These are phyloP conservation scores for Omphalotus guepiniiformis DNA, from an alignment of 768 basidiomycete genomes.

Conservation along the genomic window DNA sequence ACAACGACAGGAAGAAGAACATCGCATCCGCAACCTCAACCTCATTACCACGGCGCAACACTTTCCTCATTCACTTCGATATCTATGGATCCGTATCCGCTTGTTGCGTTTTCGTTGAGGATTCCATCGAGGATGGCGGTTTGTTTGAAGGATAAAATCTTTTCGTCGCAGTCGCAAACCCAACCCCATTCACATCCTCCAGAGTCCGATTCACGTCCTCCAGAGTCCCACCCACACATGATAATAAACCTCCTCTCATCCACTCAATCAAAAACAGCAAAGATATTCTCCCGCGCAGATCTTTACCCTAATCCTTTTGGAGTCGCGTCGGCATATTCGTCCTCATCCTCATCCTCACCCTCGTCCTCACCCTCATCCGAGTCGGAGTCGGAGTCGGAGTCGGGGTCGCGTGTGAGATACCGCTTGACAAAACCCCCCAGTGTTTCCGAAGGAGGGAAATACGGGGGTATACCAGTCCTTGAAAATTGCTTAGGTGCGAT, in stretches of 20 bases:
- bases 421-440: conserved; percentile 31
- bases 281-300: conserved; percentile 71
- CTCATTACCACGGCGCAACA: conserved; percentile 79
- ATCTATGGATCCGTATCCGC: conserved; percentile 82
- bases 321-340: conserved; percentile 16
- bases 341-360: too few relatives aligned
- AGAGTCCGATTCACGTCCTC: background rate
- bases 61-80: conserved; percentile 92
- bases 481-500: conserved; percentile 63
- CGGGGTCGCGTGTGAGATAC: too few relatives aligned
- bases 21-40: background rate
- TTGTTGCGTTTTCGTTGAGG: conserved; percentile 86
- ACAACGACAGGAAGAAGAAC: background rate
- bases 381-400: too few relatives aligned
- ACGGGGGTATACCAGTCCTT: conserved; percentile 58
- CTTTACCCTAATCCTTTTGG: conserved; percentile 57
- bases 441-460: conserved; percentile 37
- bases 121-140: conserved; percentile 86
- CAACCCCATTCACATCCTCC: background rate
- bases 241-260: conserved; percentile 80
- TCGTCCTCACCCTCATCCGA: too few relatives aligned
- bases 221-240: conserved; percentile 43
- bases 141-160: conserved; percentile 34
- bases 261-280: conserved; percentile 55
- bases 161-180: background rate